Evolutionary conservation across 306 rosid species (phyloP).

Genomic region (Quercus engelmannii): DNA sequence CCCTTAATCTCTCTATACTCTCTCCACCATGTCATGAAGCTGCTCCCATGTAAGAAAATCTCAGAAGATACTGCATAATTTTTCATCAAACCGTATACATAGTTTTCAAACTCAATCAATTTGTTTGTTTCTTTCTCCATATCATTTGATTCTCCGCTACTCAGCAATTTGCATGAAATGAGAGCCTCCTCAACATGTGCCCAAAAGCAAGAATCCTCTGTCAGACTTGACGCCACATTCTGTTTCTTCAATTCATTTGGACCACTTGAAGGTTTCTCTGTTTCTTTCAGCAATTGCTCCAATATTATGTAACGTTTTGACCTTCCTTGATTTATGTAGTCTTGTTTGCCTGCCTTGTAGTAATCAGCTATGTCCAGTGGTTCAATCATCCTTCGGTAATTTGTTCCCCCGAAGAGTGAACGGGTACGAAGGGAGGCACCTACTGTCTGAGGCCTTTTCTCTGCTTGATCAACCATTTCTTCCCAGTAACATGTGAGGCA

Average conservation of each 20-base stretch:
- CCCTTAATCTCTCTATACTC: slow-evolving; percentile 26
- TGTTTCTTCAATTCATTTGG: neutral
- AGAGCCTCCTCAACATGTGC: slow-evolving; percentile 64
- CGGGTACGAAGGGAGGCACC: slow-evolving; percentile 12
- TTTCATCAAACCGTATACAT: slow-evolving; percentile 38
- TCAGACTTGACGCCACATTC: slow-evolving; percentile 33
- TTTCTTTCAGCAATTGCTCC: slow-evolving; percentile 33
- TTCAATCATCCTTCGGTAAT: slow-evolving; percentile 64
- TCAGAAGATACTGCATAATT: slow-evolving; percentile 53
- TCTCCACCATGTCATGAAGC: slow-evolving; percentile 68
- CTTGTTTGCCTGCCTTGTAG: slow-evolving; percentile 16
- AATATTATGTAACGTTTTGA: slow-evolving; percentile 33
- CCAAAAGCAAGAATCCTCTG: slow-evolving; percentile 79
- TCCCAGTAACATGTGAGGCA: slow-evolving; percentile 47
- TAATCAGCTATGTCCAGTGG: slow-evolving; percentile 52
- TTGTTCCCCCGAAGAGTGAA: slow-evolving; percentile 49
- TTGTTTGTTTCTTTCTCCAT: neutral
- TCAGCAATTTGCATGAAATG: slow-evolving; percentile 20
- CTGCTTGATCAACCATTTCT: slow-evolving; percentile 39
- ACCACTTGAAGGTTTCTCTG: neutral
- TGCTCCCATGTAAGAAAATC: slow-evolving; percentile 49
- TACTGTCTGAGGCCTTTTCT: slow-evolving; percentile 47
- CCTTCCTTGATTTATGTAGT: slow-evolving; percentile 27
- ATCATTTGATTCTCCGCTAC: neutral
- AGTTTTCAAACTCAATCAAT: slow-evolving; percentile 29